These are phyloP conservation scores for Boletus subparvulus DNA, from an alignment of 768 basidiomycete genomes.

Conservation along the genomic window DNA sequence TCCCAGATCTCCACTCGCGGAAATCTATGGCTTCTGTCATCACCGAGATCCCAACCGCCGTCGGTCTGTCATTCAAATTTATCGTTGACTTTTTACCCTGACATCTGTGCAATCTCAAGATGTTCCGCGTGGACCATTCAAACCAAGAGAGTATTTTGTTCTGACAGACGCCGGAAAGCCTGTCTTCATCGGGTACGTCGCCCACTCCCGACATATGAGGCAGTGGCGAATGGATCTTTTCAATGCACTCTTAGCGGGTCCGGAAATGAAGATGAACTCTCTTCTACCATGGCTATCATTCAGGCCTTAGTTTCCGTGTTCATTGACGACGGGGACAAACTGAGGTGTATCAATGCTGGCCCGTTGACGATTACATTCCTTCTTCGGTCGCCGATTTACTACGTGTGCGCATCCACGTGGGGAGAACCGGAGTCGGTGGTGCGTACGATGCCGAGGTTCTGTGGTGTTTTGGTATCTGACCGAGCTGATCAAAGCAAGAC, in stretches of 20 bases:
- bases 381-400: slow-evolving; percentile 85
- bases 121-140: slow-evolving; percentile 27
- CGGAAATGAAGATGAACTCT: slow-evolving; percentile 57
- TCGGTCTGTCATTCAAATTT: slow-evolving; percentile 18
- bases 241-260: slow-evolving; percentile 41
- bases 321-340: slow-evolving; percentile 85
- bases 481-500: slow-evolving; percentile 70
- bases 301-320: slow-evolving; percentile 97
- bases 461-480: slow-evolving; percentile 17
- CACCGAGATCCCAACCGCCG: slow-evolving; percentile 34
- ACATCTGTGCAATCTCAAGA: slow-evolving; percentile 7
- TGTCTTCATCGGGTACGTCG: slow-evolving; percentile 80
- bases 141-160: slow-evolving; percentile 82
- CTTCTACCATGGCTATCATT: slow-evolving; percentile 86
- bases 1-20: slow-evolving; percentile 11
- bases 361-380: slow-evolving; percentile 83
- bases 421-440: slow-evolving; percentile 96
- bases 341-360: slow-evolving; percentile 82
- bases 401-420: slow-evolving; percentile 89
- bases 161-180: slow-evolving; percentile 97
- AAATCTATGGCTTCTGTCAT: slow-evolving; percentile 25
- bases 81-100: slow-evolving; percentile 2
- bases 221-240: background rate
- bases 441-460: slow-evolving; percentile 34
- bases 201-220: background rate